A percentile compares a stretch with the other conserved stretches of the same genome.
phyloP scores from a whole-genome alignment of 1,284 basidiomycete species.

The Mycena citricolor region DNA sequence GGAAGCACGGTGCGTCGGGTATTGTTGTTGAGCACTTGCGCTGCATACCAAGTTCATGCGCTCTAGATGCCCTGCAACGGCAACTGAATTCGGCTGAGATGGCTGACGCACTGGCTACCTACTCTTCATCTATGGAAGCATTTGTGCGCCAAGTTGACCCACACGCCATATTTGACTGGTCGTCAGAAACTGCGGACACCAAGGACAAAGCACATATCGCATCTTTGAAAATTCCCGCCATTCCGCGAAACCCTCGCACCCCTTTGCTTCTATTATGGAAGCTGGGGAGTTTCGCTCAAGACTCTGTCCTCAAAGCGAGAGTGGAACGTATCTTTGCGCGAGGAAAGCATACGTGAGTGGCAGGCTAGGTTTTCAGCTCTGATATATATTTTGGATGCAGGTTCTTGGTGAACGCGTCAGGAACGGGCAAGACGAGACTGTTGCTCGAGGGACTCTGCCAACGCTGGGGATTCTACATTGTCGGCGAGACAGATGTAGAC shows the following conservation, averaged over 20 bases:
- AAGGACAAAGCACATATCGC: background rate
- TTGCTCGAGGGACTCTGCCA: conserved; percentile 16
- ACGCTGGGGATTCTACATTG: conserved; percentile 20
- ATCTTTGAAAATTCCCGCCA: background rate
- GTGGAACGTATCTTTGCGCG: conserved; percentile 2
- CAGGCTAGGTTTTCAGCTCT: no score
- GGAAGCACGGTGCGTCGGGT: conserved; percentile 1
- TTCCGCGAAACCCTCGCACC: background rate
- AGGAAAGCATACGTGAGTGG: conserved; percentile 7
- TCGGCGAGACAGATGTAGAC: conserved; percentile 1
- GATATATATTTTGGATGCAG: no score
- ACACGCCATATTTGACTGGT: no score
- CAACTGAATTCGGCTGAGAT: background rate
- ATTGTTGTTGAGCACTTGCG: background rate
- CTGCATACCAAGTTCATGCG: background rate
- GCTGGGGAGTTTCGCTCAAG: conserved; percentile 4
- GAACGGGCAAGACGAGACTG: conserved; percentile 16
- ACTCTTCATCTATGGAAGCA: no score
- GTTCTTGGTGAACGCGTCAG: conserved; percentile 18
- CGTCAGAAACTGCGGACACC: background rate
- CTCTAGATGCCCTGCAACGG: conserved; percentile 1
- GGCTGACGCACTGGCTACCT: background rate
- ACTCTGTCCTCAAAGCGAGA: background rate
- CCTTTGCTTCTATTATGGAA: conserved; percentile 2
- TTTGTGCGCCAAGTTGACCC: no score